These are phyloP conservation scores for Gossypium australe DNA, from an alignment of 345 rosid species.

Conservation along the genomic window DNA sequence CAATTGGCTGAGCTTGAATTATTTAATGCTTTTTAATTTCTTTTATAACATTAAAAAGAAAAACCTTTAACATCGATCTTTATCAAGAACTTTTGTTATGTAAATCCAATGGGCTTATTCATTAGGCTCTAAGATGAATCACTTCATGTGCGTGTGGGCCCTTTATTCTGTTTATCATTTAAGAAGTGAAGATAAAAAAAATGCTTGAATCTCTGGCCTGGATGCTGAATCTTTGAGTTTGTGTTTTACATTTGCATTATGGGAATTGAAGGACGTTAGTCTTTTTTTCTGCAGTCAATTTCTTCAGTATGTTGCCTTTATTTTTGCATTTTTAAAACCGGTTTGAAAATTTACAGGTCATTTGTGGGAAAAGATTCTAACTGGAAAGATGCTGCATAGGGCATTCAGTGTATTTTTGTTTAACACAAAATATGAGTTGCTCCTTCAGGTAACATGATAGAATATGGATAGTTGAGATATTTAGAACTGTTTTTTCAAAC, in stretches of 20 bases:
- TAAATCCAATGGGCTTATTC: not conserved
- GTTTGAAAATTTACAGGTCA: conserved; percentile 58
- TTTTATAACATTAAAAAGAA: not conserved
- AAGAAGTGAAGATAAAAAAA: not conserved
- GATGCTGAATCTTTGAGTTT: not conserved
- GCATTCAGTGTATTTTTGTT: conserved; percentile 96
- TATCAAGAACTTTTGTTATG: not conserved
- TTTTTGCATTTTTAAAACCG: conserved; percentile 1
- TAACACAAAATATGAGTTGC: conserved; percentile 89
- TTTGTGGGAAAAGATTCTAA: conserved; percentile 86
- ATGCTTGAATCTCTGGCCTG: not conserved
- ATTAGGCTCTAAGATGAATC: not conserved
- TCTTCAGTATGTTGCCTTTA: not conserved
- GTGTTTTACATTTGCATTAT: not conserved
- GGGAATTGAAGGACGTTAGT: not conserved
- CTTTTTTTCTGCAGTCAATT: not conserved
- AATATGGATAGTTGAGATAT: not conserved
- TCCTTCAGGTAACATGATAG: conserved; percentile 67
- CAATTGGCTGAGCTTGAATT: not conserved
- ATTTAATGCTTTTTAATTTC: not conserved
- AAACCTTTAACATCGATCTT: not conserved
- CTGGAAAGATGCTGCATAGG: conserved; percentile 76
- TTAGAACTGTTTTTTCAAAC: not conserved
- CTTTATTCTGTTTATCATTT: not conserved
- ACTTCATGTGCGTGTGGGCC: not conserved